Base-by-base conservation (phyloP, 192 early-diverging fungal species). In the Entomortierella parvispora region DNA sequence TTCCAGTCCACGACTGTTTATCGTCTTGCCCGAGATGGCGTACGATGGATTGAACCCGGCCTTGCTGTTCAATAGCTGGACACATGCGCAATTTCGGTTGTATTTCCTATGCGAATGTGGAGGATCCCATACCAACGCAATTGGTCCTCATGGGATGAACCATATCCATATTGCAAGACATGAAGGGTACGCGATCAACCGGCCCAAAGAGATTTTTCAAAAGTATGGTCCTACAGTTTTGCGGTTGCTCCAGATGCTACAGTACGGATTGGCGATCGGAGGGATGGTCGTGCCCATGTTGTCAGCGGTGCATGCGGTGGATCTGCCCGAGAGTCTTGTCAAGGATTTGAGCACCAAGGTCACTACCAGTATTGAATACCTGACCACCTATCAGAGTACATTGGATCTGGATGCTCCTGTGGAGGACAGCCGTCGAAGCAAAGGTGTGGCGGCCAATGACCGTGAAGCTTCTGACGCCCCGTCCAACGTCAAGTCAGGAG, bases 61-160 rank as follows among this genome's bases (percentile, higher is more conserved):
- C 18, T 29, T 34, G 11, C 52, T 68, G 28, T 20, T 77, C 45
- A 44, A 34, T 20, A 49, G 34, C 10, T 57, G 45, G 29, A 15
- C 72, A 2, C 34, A 40, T 17, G 45, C 49, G 44, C 67, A 77
- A 65, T 77, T 68, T 31, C 65, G 72, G 12, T 47, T 77, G 50
- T 77, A 68, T 46, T 77, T 77, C 25, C 60, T 77, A 4, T 77
- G 72, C 31, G 72, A 77, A 40, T 77, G 57, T 45, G 51, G 71
- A 22, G 72, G 65, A 12, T 15, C 37, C 14, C 72, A 77, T 18
- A 77, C 72, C 20, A 62, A 22, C 31, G 65, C 72, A 8, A 46
- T 60, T 17, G 72, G 72, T 17, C 60, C 65, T 0, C 52, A 68
- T 17, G 50, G 50, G 17, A 11, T 68, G 65, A 77, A 77, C 33